Conservation (phyloP, 2,329 filamentous ascomycete species). For the Sporothrix brunneoviolacea region DNA sequence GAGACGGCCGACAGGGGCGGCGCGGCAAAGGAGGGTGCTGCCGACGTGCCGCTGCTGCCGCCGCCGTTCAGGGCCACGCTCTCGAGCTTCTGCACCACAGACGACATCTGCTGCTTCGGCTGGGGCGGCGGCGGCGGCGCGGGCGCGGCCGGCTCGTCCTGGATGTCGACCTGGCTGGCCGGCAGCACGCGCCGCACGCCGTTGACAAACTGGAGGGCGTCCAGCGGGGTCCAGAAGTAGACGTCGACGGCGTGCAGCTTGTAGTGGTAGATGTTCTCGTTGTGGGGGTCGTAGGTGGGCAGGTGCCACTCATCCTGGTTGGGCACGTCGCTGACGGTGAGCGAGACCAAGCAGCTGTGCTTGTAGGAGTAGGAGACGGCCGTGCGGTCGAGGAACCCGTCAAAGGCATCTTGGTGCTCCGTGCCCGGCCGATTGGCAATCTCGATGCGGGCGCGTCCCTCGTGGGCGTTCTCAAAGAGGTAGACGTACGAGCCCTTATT, state of each 20-base stretch:
- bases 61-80: conserved; percentile 57
- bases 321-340: conserved; percentile 52
- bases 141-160: conserved; percentile 54
- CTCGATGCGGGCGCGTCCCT: conserved; percentile 64
- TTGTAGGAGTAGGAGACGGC: conserved; percentile 65
- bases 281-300: conserved; percentile 62
- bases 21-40: conserved; percentile 32
- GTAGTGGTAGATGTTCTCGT: conserved; percentile 74
- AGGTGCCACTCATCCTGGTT: conserved; percentile 65
- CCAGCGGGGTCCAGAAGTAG: conserved; percentile 72
- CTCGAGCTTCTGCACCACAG: conserved; percentile 68
- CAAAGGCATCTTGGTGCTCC: conserved; percentile 72
- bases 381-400: conserved; percentile 61
- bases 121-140: conserved; percentile 24
- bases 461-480: conserved; percentile 65
- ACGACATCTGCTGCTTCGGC: conserved; percentile 44
- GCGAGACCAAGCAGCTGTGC: conserved; percentile 63
- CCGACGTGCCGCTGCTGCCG: conserved; percentile 24
- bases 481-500: conserved; percentile 76
- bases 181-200: conserved; percentile 60
- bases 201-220: conserved; percentile 64
- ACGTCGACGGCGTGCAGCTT: conserved; percentile 68
- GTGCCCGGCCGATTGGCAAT: conserved; percentile 69
- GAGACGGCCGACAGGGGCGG: conserved; percentile 26
- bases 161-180: conserved; percentile 52